Evolutionary conservation across 257 asterid genomes (phyloP).

Genomic region (Salvia miltiorrhiza): DNA sequence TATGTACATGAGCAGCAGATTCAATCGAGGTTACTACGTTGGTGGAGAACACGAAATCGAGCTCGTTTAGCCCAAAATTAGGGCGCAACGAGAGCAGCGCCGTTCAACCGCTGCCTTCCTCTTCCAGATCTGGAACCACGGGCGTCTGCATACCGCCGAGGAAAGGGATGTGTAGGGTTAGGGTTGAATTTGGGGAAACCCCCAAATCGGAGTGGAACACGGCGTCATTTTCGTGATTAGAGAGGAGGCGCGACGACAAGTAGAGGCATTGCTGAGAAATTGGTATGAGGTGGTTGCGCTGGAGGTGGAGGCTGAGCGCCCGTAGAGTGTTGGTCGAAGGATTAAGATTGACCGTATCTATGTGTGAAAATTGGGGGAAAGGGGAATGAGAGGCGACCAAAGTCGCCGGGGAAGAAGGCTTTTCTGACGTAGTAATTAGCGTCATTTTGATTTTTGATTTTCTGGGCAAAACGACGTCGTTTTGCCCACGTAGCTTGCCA

Average conservation of each 20-base stretch:
- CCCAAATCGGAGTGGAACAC: slow-evolving; percentile 41
- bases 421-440: neutral
- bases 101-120: too few relatives aligned
- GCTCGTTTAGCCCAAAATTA: slow-evolving; percentile 86
- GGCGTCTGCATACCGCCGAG: slow-evolving; percentile 78
- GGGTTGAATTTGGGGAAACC: slow-evolving; percentile 46
- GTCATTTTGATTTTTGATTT: too few relatives aligned
- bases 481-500: too few relatives aligned
- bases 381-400: slow-evolving; percentile 27
- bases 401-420: neutral
- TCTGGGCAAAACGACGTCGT: too few relatives aligned
- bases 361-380: slow-evolving; percentile 55
- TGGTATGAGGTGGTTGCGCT: slow-evolving; percentile 39
- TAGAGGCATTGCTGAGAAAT: slow-evolving; percentile 54
- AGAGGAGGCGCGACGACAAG: slow-evolving; percentile 44
- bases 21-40: slow-evolving; percentile 84
- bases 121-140: too few relatives aligned
- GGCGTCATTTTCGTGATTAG: slow-evolving; percentile 28
- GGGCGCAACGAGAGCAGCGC: slow-evolving; percentile 93
- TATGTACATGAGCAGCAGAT: slow-evolving; percentile 80
- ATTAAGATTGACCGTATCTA: slow-evolving; percentile 40
- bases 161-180: slow-evolving; percentile 53
- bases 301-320: slow-evolving; percentile 40
- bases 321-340: slow-evolving; percentile 44
- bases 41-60: slow-evolving; percentile 88